Evolutionary conservation across 2,329 filamentous ascomycete genomes (phyloP).

Genomic region (Cytospora piceicola): DNA sequence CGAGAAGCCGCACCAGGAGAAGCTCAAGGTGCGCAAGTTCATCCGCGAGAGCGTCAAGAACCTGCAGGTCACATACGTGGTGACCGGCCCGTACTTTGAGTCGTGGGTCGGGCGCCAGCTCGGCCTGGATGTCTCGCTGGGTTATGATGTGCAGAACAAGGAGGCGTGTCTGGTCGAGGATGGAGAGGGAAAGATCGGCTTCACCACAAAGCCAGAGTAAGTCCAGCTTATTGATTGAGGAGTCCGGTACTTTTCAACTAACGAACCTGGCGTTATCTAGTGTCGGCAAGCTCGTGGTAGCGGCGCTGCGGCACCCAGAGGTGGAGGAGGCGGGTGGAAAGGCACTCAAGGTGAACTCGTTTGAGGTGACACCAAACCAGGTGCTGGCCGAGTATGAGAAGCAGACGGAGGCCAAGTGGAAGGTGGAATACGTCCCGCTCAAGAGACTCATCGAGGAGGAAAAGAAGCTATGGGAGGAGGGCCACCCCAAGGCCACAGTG

Average conservation of each 20-base stretch:
- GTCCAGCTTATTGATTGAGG: slow-evolving; percentile 35
- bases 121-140: slow-evolving; percentile 49
- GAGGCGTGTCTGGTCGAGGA: slow-evolving; percentile 65
- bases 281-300: slow-evolving; percentile 68
- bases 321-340: slow-evolving; percentile 56
- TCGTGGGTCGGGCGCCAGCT: slow-evolving; percentile 57
- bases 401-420: slow-evolving; percentile 64
- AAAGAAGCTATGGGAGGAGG: slow-evolving; percentile 59
- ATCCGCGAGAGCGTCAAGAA: slow-evolving; percentile 57
- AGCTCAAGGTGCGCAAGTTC: slow-evolving; percentile 68
- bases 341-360: slow-evolving; percentile 71
- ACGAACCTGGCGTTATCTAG: slow-evolving; percentile 40
- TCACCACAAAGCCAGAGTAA: slow-evolving; percentile 74
- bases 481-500: slow-evolving; percentile 54
- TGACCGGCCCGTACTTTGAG: slow-evolving; percentile 71
- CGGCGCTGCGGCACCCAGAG: slow-evolving; percentile 61
- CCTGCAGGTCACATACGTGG: slow-evolving; percentile 67
- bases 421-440: slow-evolving; percentile 56
- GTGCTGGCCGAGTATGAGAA: slow-evolving; percentile 70
- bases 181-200: slow-evolving; percentile 64
- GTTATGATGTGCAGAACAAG: slow-evolving; percentile 61
- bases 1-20: slow-evolving; percentile 71
- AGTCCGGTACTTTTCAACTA: neutral
- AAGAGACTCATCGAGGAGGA: slow-evolving; percentile 60
- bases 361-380: slow-evolving; percentile 65